A percentile compares a stretch with the other conserved stretches of the same genome.
These are phyloP conservation scores for Stemphylium vesicarium DNA, from an alignment of 2,329 filamentous ascomycete genomes.

Conservation along the genomic window DNA sequence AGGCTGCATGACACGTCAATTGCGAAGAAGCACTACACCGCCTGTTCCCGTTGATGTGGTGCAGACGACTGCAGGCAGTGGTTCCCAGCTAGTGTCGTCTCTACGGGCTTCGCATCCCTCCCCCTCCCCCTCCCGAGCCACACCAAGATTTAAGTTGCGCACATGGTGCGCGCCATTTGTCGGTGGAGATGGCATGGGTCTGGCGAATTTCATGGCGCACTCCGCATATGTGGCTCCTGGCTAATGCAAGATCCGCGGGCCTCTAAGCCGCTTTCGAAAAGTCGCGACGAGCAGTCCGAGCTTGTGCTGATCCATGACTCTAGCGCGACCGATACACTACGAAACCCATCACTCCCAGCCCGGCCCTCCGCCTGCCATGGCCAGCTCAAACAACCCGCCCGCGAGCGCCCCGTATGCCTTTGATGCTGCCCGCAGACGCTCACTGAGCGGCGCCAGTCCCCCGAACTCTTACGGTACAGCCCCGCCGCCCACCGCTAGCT, in stretches of 20 bases:
- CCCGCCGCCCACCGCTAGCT: constrained; percentile 19
- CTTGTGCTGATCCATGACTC: constrained; percentile 24
- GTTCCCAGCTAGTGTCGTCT: constrained; percentile 4
- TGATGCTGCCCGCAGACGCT: constrained; percentile 52
- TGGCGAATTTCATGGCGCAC: constrained; percentile 28
- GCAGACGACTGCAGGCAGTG: constrained; percentile 10
- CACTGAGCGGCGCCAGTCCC: constrained; percentile 49
- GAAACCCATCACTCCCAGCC: constrained; percentile 37
- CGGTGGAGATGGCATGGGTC: constrained; percentile 20
- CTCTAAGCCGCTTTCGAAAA: constrained; percentile 20
- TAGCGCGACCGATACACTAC: constrained; percentile 39
- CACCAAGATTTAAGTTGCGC: constrained; percentile 7
- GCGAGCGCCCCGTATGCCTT: constrained; percentile 50
- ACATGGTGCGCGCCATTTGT: constrained; percentile 14
- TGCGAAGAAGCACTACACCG: constrained; percentile 18
- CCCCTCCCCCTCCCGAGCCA: constrained; percentile 10
- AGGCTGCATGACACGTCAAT: constrained; percentile 22
- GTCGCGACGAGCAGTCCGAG: constrained; percentile 18
- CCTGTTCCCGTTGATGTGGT: not conserved
- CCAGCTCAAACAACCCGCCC: constrained; percentile 36
- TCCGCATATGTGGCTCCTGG: constrained; percentile 37
- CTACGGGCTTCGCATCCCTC: constrained; percentile 4
- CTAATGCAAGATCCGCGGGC: constrained; percentile 30
- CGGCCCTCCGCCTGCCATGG: constrained; percentile 45
- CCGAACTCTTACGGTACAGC: constrained; percentile 44